These are phyloP conservation scores for Phycomyces blakesleeanus DNA, from an alignment of 192 early-diverging fungal species.

Conservation along the genomic window DNA sequence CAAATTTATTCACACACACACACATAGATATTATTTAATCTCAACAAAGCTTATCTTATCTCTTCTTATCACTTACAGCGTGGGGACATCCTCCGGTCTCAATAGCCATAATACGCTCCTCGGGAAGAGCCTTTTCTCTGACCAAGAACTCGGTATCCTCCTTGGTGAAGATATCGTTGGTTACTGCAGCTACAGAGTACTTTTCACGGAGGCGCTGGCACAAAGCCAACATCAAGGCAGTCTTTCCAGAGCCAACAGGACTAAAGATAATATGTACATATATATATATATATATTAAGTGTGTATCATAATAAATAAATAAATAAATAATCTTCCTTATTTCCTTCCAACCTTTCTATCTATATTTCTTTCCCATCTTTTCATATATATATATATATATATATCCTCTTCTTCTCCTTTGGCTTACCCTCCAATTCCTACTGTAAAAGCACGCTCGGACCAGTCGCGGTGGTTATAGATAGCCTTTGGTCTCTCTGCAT, in stretches of 20 bases:
- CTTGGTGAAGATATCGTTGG: slow-evolving; percentile 96
- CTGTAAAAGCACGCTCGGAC: slow-evolving; percentile 89
- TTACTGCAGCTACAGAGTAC: slow-evolving; percentile 87
- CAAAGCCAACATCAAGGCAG: slow-evolving; percentile 86
- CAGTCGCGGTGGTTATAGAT: slow-evolving; percentile 76
- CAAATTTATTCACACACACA: not conserved
- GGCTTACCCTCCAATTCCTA: slow-evolving; percentile 86
- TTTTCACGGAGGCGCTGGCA: slow-evolving; percentile 77
- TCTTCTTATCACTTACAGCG: slow-evolving; percentile 50
- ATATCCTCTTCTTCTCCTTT: not conserved
- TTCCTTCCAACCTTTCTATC: not conserved
- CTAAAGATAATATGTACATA: slow-evolving; percentile 31
- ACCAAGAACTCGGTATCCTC: slow-evolving; percentile 97
- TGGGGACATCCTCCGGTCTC: slow-evolving; percentile 98
- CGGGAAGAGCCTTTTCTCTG: slow-evolving; percentile 80
- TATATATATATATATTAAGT: not conserved
- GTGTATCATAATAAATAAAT: not conserved
- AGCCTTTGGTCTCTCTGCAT: slow-evolving; percentile 68
- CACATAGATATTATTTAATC: not conserved
- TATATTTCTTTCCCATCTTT: not conserved
- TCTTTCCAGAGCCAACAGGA: slow-evolving; percentile 95
- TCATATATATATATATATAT: not conserved
- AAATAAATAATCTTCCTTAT: no score
- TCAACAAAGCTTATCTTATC: not conserved
- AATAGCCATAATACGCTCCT: slow-evolving; percentile 86